A percentile compares a stretch with the other conserved stretches of the same genome.
Conservation (phyloP, 2,329 filamentous ascomycete species). For the Aspergillus ochraceus region DNA sequence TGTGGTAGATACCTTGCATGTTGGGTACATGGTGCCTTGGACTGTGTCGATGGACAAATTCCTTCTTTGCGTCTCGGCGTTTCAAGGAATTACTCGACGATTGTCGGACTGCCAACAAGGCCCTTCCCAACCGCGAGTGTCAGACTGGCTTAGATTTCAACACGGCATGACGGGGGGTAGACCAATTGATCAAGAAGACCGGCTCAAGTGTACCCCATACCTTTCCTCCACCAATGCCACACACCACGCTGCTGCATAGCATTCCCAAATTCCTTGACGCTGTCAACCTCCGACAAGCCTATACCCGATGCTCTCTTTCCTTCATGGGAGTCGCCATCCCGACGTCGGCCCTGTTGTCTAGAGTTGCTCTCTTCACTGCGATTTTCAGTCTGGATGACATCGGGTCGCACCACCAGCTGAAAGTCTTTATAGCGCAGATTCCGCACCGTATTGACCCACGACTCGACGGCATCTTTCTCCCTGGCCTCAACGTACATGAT, state of each 20-base stretch:
- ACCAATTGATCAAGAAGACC: background rate
- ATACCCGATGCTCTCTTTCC: conserved; percentile 3
- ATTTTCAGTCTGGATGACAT: conserved; percentile 27
- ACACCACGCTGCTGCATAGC: conserved; percentile 63
- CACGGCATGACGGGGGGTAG: background rate
- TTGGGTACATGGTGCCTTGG: too few relatives aligned
- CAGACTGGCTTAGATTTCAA: background rate
- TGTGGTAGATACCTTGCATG: too few relatives aligned
- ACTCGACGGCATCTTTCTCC: conserved; percentile 54
- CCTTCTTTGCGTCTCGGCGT: too few relatives aligned
- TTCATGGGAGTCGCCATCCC: background rate
- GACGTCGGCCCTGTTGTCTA: background rate
- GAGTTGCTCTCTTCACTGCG: background rate
- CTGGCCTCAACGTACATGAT: conserved; percentile 74
- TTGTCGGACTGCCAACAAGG: too few relatives aligned
- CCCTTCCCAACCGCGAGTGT: too few relatives aligned
- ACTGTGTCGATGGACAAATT: too few relatives aligned
- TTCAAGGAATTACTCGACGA: too few relatives aligned
- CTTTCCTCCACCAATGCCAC: conserved; percentile 65
- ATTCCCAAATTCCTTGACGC: conserved; percentile 64
- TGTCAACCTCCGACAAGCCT: conserved; percentile 59
- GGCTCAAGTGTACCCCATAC: conserved; percentile 55
- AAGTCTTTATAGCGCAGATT: conserved; percentile 72
- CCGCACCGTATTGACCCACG: conserved; percentile 67
- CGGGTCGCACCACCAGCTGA: conserved; percentile 60